Base-by-base conservation (phyloP, 768 basidiomycete genomes). In the Kwoniella bestiolae region DNA sequence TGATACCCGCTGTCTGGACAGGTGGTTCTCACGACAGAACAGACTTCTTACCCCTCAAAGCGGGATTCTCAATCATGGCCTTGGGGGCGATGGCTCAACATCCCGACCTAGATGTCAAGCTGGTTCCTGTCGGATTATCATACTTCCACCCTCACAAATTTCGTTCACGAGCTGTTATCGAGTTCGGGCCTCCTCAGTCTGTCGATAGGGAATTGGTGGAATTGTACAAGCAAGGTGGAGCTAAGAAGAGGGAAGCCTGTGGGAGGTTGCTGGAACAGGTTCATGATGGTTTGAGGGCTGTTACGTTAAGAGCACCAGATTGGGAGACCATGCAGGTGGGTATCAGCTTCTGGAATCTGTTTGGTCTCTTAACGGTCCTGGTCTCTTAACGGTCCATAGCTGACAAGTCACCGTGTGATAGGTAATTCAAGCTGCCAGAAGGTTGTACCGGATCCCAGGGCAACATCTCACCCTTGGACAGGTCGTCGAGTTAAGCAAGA, bases 11-110 rank as follows among this genome's bases (percentile, higher is more conserved):
- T 56, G 6, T 38, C 35, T 44, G 25, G n/a, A 56, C 67, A 97
- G 94, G 96, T 72, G 96, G 96, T 61, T 97, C 94, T 64, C 96
- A 99, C 81, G 96, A 99, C 82, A 89, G 96, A 44, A 94, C 92
- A 8, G 94, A 98, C 81, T 86, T 98, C 55, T 86, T 98, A 21
- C 96, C 96, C 2, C 85, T 99, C 44, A 99, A 99, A 82, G 96
- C 96, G 29, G 96, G 96, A 4, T 94, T 98, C 35, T 91, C 94
- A 1, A 87, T 98, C 73, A 98, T 99, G 94, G 94, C 96, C 25
- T 85, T 99, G 8, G 96, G 96, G 26, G 94, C 96, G 4, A 95
- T 98, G 92, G 91, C 91, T 9, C 90, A 90, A 67, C 87, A 97
- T 78, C 89, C 93, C 5, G 86, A 84, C 63, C 84, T 94, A 35